Conservation (phyloP, 2,329 filamentous ascomycete genomes). For the Ophiocordyceps camponoti-floridani region DNA sequence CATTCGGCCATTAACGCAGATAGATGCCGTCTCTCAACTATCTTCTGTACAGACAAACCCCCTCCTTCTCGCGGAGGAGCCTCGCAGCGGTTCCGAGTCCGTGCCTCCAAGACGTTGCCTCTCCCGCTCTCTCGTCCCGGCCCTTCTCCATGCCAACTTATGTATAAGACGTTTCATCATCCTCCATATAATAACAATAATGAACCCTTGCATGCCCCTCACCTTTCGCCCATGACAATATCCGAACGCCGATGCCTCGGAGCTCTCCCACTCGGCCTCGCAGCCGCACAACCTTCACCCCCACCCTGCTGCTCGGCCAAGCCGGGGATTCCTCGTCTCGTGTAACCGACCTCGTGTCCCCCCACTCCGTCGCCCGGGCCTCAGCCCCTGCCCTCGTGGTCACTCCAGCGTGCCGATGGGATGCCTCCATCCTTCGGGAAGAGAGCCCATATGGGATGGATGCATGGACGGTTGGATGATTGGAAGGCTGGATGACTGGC, state of each 20-base stretch:
- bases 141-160: neutral
- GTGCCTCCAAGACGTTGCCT: no score
- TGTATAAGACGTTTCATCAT: neutral
- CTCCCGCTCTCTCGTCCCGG: neutral
- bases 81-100: no score
- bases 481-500: no score
- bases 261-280: neutral
- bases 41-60: no score
- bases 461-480: no score
- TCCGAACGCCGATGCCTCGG: neutral
- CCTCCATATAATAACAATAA: neutral
- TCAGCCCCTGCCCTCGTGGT: neutral
- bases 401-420: no score
- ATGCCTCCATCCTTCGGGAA: neutral
- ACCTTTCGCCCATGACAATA: neutral
- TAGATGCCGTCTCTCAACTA: no score
- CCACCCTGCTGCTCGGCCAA: no score
- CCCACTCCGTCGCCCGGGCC: neutral
- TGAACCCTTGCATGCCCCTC: neutral
- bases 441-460: no score
- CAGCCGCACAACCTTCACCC: neutral
- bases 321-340: neutral
- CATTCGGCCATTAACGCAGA: no score
- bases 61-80: no score
- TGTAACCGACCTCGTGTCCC: neutral